Percentiles rank a stretch among this genome's conserved stretches.
Conservation (phyloP, 441 rosid genomes). For the Croton laevigatus region DNA sequence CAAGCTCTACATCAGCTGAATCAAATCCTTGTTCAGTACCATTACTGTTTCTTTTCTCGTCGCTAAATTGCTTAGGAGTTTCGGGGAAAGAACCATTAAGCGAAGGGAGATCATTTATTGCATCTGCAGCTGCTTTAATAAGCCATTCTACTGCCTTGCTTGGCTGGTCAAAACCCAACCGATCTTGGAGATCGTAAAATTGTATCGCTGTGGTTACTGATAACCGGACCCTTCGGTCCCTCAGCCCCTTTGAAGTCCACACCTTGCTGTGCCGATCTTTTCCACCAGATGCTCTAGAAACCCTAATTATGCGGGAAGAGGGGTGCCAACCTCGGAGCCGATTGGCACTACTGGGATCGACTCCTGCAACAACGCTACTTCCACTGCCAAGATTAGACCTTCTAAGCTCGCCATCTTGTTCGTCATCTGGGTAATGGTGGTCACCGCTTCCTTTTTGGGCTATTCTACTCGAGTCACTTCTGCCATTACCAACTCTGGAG, state of each 20-base stretch:
- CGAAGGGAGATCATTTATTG: slow-evolving; percentile 82
- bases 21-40: slow-evolving; percentile 47
- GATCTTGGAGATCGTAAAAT: slow-evolving; percentile 90
- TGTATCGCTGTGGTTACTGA: slow-evolving; percentile 92
- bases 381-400: slow-evolving; percentile 30
- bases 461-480: slow-evolving; percentile 35
- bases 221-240: slow-evolving; percentile 86
- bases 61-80: slow-evolving; percentile 55
- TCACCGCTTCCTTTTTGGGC: slow-evolving; percentile 33
- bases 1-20: slow-evolving; percentile 49
- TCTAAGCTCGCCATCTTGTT: slow-evolving; percentile 50
- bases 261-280: slow-evolving; percentile 98
- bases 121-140: slow-evolving; percentile 73
- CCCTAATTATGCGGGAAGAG: slow-evolving; percentile 85
- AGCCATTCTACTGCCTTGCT: slow-evolving; percentile 97
- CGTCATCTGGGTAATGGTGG: slow-evolving; percentile 47
- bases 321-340: slow-evolving; percentile 63
- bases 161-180: slow-evolving; percentile 92
- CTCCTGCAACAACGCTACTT: slow-evolving; percentile 19
- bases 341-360: slow-evolving; percentile 22
- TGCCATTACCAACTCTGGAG: slow-evolving; percentile 49
- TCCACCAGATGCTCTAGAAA: slow-evolving; percentile 94
- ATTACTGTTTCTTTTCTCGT: slow-evolving; percentile 44
- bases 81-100: slow-evolving; percentile 63
- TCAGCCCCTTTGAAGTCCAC: slow-evolving; percentile 79